These are phyloP conservation scores for Tylopilus rubrobrunneus DNA, from an alignment of 768 basidiomycete genomes.

Conservation along the genomic window DNA sequence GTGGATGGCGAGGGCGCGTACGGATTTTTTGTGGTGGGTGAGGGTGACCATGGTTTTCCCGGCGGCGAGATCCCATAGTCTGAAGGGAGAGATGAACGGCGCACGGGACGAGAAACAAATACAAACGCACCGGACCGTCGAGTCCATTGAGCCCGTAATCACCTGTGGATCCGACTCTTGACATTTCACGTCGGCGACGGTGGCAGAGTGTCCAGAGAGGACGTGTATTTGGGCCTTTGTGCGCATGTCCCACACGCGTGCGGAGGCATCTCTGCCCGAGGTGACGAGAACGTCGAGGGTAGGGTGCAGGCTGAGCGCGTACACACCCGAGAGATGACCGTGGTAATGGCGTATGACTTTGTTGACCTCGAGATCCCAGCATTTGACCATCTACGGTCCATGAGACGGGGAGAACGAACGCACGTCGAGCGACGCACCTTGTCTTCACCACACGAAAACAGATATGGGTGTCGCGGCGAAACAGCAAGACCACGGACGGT, in stretches of 20 bases:
- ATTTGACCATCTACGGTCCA: constrained; percentile 88
- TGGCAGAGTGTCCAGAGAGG: constrained; percentile 89
- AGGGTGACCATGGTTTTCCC: constrained; percentile 95
- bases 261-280: constrained; percentile 92
- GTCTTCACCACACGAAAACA: constrained; percentile 97
- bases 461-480: constrained; percentile 88
- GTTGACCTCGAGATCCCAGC: constrained; percentile 98
- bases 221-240: constrained; percentile 96
- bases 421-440: constrained; percentile 55
- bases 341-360: constrained; percentile 99
- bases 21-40: constrained; percentile 99
- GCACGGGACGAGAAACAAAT: background rate
- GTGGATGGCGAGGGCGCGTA: constrained; percentile 90
- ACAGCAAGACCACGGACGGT: constrained; percentile 95
- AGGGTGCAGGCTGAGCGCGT: constrained; percentile 87
- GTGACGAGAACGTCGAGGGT: constrained; percentile 96
- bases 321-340: constrained; percentile 97
- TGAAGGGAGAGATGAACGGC: background rate
- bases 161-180: constrained; percentile 98
- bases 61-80: constrained; percentile 96
- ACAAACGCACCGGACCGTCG: constrained; percentile 72
- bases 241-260: constrained; percentile 99
- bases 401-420: background rate
- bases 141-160: constrained; percentile 98
- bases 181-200: constrained; percentile 92